These are phyloP conservation scores for Alisma plantagoaquatica DNA, from an alignment of 106 monocot genomes.

Conservation along the genomic window DNA sequence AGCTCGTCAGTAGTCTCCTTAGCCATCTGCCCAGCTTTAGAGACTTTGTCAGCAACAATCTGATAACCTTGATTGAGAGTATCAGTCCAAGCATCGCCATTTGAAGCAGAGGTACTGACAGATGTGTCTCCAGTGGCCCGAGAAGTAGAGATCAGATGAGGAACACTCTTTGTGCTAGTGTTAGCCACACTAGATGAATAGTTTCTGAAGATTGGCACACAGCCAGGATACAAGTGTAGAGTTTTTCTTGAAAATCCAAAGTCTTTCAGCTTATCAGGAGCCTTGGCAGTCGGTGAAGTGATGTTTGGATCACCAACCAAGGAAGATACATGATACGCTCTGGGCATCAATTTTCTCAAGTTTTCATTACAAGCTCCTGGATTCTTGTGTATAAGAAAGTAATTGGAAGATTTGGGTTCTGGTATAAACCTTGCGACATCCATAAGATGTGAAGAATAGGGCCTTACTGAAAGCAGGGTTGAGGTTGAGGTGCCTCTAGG, in stretches of 20 bases:
- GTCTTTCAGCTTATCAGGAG: constrained; percentile 12
- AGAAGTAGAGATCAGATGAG: constrained; percentile 12
- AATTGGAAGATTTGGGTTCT: not conserved
- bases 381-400: no score
- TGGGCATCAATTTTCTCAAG: no score
- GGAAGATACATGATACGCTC: no score
- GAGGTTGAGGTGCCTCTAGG: no score
- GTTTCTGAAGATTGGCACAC: constrained; percentile 11
- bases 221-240: not conserved
- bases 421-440: not conserved
- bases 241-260: constrained; percentile 6
- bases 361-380: no score
- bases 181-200: constrained; percentile 35
- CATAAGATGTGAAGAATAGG: not conserved
- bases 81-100: constrained; percentile 38
- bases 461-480: not conserved
- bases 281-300: no score
- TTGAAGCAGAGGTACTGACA: constrained; percentile 21
- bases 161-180: no score
- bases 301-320: no score
- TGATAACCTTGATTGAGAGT: constrained; percentile 28
- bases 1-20: constrained; percentile 50
- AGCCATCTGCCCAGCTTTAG: constrained; percentile 25
- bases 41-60: constrained; percentile 30
- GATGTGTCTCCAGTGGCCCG: constrained; percentile 13